These are phyloP conservation scores for Trichocladium uniseriatum DNA, from an alignment of 495 filamentous ascomycete genomes.

Conservation along the genomic window DNA sequence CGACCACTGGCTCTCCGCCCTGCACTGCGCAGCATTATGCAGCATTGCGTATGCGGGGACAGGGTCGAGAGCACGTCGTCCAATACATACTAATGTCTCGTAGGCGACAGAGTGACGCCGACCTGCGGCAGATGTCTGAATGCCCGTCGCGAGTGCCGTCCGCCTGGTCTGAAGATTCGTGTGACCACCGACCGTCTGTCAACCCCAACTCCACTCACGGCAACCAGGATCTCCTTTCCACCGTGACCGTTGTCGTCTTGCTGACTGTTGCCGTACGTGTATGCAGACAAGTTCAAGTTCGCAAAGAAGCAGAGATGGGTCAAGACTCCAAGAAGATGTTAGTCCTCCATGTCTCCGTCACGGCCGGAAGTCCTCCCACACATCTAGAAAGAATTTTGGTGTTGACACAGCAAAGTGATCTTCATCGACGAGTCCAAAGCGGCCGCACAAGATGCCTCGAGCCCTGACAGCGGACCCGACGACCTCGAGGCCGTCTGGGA, in stretches of 20 bases:
- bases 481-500: conserved; percentile 9
- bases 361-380: neutral
- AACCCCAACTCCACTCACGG: neutral
- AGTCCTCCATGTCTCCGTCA: conserved; percentile 2
- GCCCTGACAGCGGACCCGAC: conserved; percentile 14
- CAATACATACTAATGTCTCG: neutral
- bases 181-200: conserved; percentile 15
- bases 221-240: neutral
- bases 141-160: conserved; percentile 15
- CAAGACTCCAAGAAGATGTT: conserved; percentile 22
- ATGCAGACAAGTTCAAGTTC: conserved; percentile 20
- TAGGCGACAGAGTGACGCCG: conserved; percentile 38
- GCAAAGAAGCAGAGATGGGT: conserved; percentile 25
- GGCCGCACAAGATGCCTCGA: conserved; percentile 14
- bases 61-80: too few species aligned
- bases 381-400: too few species aligned
- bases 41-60: too few species aligned
- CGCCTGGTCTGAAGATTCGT: conserved; percentile 25
- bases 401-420: conserved; percentile 10
- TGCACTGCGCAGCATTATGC: too few species aligned
- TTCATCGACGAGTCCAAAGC: conserved; percentile 23
- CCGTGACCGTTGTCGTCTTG: neutral
- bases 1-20: too few species aligned
- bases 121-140: conserved; percentile 32
- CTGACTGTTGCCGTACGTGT: neutral